Evolutionary conservation across 768 basidiomycete genomes (phyloP).

Genomic region (Hygrocybe punicea): DNA sequence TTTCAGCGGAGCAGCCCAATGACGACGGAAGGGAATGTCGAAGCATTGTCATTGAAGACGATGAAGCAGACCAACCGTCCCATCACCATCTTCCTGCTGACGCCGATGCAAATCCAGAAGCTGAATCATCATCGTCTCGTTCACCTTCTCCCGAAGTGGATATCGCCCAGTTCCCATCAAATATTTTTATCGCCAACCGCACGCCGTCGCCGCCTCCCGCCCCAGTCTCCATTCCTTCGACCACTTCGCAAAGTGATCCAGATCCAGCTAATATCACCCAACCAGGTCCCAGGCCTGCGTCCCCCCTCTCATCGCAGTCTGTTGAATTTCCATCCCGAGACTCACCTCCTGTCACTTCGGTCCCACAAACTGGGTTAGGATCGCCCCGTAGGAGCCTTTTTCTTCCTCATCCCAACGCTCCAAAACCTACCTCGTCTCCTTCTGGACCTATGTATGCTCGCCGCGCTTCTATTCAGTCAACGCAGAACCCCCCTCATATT

Average conservation of each 20-base stretch:
- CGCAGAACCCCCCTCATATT: constrained; percentile 12
- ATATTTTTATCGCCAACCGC: constrained; percentile 21
- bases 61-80: constrained; percentile 24
- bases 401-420: constrained; percentile 47
- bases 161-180: constrained; percentile 7
- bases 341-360: constrained; percentile 12
- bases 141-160: constrained; percentile 22
- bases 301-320: constrained; percentile 28
- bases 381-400: constrained; percentile 37
- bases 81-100: neutral
- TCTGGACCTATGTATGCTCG: constrained; percentile 62
- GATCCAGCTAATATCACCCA: neutral
- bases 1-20: constrained; percentile 5
- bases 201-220: constrained; percentile 24
- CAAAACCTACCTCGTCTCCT: constrained; percentile 38
- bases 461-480: neutral
- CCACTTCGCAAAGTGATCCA: neutral
- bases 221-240: neutral
- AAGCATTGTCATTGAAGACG: constrained; percentile 47
- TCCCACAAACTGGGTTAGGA: neutral
- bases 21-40: constrained; percentile 13
- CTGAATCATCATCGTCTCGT: constrained; percentile 6
- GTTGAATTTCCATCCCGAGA: constrained; percentile 28
- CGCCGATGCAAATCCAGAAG: no score
- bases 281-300: neutral